A percentile compares a stretch with the other conserved stretches of the same genome.
phyloP scores from a whole-genome alignment of 768 basidiomycete species.

The Leucocoprinus sp. region DNA sequence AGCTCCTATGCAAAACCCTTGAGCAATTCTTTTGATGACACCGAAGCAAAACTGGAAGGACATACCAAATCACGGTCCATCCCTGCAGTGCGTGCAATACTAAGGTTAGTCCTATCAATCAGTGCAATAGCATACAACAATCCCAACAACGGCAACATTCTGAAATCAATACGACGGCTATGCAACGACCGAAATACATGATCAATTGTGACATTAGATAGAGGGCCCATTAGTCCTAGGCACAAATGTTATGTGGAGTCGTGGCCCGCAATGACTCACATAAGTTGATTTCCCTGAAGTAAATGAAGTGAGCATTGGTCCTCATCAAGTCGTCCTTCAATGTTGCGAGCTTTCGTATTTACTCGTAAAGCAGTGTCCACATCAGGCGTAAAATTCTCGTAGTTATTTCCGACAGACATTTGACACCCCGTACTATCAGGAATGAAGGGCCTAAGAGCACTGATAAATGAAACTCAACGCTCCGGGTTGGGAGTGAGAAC shows the following conservation, averaged over 20 bases:
- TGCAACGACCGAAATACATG: background rate
- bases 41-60: background rate
- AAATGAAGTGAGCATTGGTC: too few relatives aligned
- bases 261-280: constrained; percentile 1
- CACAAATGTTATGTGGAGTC: background rate
- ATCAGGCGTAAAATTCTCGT: background rate
- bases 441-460: background rate
- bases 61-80: constrained; percentile 33
- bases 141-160: constrained; percentile 31
- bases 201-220: too few relatives aligned
- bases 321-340: background rate
- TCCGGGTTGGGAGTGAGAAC: background rate
- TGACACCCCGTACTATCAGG: background rate
- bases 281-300: background rate
- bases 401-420: background rate
- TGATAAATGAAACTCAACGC: too few relatives aligned
- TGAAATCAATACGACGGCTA: constrained; percentile 32
- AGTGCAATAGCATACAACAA: constrained; percentile 30
- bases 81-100: constrained; percentile 32
- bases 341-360: background rate
- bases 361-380: background rate
- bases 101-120: constrained; percentile 34
- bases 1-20: constrained; percentile 23
- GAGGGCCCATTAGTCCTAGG: background rate
- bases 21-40: background rate